A percentile compares a stretch with the other conserved stretches of the same genome.
phyloP scores from a whole-genome alignment of 2,329 filamentous ascomycete species.

The Fusarium transvaalense region DNA sequence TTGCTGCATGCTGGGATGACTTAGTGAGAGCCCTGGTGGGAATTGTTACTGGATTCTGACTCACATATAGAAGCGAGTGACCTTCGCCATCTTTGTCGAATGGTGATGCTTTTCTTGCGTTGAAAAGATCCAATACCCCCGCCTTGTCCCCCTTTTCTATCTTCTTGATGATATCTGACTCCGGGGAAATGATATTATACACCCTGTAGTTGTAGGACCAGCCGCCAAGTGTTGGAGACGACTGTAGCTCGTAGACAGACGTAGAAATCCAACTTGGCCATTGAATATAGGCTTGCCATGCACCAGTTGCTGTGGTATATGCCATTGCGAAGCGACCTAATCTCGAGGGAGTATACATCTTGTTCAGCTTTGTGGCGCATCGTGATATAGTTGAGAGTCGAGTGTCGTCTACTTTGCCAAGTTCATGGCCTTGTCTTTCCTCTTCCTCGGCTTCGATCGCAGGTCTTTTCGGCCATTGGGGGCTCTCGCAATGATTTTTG shows the following conservation, averaged over 20 bases:
- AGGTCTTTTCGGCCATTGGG: not conserved
- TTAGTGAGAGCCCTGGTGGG: too few species aligned
- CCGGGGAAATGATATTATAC: conserved; percentile 39
- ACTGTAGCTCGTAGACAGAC: conserved; percentile 33
- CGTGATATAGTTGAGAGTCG: not conserved
- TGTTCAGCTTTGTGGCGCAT: not conserved
- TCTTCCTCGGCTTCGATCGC: not conserved
- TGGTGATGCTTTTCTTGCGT: conserved; percentile 35
- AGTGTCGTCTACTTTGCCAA: not conserved
- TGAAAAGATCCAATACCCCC: conserved; percentile 43
- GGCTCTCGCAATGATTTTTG: not conserved
- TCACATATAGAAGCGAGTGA: conserved; percentile 35
- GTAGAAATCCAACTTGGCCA: conserved; percentile 45
- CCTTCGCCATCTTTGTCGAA: conserved; percentile 41
- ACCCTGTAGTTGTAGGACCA: conserved; percentile 26
- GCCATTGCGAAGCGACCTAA: conserved; percentile 24
- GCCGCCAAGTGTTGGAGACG: conserved; percentile 1
- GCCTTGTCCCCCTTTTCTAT: conserved; percentile 26
- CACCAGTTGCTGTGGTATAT: conserved; percentile 17
- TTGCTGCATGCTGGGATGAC: conserved; percentile 39
- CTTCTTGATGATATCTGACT: conserved; percentile 33
- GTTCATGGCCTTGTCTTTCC: rapidly evolving
- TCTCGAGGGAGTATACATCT: conserved; percentile 19
- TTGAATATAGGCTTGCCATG: conserved; percentile 43
- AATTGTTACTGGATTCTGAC: not conserved